Evolutionary conservation across 495 filamentous ascomycete genomes (phyloP).

Genomic region (Bombardia bombarda): DNA sequence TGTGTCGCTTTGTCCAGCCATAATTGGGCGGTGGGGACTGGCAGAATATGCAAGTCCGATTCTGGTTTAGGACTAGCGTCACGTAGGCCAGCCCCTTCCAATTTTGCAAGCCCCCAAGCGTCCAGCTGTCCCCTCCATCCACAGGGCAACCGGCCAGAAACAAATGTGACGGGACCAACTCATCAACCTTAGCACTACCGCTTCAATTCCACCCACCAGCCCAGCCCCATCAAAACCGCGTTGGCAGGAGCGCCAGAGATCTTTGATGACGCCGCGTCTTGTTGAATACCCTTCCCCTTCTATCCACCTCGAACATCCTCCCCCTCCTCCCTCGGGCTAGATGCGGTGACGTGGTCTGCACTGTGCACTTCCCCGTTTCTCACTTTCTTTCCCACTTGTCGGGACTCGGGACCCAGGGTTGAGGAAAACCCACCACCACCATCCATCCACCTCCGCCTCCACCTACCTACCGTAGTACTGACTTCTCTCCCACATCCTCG

Average conservation of each 20-base stretch:
- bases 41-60: background rate
- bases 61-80: conserved; percentile 12
- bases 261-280: background rate
- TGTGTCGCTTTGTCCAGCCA: no score
- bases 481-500: no score
- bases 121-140: conserved; percentile 6
- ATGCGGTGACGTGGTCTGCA: no score
- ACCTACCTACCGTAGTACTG: no score
- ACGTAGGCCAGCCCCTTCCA: conserved; percentile 21
- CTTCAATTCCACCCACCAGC: background rate
- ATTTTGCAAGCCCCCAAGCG: conserved; percentile 9
- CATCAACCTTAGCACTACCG: no score
- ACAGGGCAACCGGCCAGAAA: conserved; percentile 27
- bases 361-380: no score
- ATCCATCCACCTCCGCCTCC: no score
- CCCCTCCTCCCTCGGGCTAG: background rate
- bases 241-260: background rate
- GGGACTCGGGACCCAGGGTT: no score
- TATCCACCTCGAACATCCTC: background rate
- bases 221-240: background rate
- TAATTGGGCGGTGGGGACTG: background rate
- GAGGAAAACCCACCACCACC: no score
- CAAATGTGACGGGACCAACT: no score
- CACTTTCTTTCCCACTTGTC: no score
- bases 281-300: background rate